phyloP scores from a whole-genome alignment of 2,329 filamentous ascomycete species.

The Phialophora tarda region DNA sequence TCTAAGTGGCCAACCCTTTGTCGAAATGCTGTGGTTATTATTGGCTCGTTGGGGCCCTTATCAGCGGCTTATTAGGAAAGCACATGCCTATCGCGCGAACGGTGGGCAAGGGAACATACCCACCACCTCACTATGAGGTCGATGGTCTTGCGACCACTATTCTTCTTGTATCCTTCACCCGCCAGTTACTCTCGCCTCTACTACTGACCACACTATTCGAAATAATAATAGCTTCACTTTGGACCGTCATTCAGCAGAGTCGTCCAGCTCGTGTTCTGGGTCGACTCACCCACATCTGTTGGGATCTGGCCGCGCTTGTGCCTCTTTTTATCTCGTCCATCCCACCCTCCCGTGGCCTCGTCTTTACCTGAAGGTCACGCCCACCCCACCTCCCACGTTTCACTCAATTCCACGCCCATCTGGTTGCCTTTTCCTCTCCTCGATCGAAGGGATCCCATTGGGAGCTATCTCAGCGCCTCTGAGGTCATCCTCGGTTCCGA shows the following conservation, averaged over 20 bases:
- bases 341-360: constrained; percentile 7
- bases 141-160: constrained; percentile 20
- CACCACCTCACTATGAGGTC: constrained; percentile 8
- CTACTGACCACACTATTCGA: not conserved
- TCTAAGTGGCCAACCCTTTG: constrained; percentile 16
- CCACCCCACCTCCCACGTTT: constrained; percentile 27
- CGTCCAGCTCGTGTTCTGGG: not conserved
- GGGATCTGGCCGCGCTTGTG: not conserved
- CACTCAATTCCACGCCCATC: constrained; percentile 21
- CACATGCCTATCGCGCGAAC: constrained; percentile 12
- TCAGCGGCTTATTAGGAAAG: constrained; percentile 13
- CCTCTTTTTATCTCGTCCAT: constrained; percentile 14
- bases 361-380: constrained; percentile 3
- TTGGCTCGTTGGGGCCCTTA: constrained; percentile 20
- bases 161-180: constrained; percentile 6
- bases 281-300: not conserved
- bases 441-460: constrained; percentile 14
- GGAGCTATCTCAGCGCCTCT: constrained; percentile 14
- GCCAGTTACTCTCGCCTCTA: not conserved
- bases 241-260: not conserved
- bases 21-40: constrained; percentile 7
- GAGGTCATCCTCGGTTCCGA: constrained; percentile 26
- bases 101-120: constrained; percentile 1
- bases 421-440: constrained; percentile 19
- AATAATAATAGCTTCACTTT: constrained; percentile 3